Conservation (phyloP, 192 early-diverging fungal species). For the Backusella morwellensis region DNA sequence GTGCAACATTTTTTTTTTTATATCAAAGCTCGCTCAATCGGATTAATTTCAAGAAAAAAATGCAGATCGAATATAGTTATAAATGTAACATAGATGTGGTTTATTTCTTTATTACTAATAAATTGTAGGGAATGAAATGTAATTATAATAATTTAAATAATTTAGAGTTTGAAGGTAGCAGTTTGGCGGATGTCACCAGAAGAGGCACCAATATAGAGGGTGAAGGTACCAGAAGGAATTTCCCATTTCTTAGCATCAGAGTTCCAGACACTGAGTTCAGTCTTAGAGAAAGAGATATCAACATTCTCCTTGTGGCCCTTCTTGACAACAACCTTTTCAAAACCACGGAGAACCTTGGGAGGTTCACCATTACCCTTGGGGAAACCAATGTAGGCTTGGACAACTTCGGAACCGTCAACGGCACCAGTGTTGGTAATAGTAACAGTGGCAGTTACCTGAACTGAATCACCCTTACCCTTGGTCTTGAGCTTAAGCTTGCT, state of each 20-base stretch:
- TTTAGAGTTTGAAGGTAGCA: conserved; percentile 14
- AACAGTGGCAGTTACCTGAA: background rate
- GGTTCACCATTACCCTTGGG: conserved; percentile 42
- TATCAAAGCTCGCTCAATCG: background rate
- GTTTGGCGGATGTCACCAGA: conserved; percentile 44
- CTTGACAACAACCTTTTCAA: conserved; percentile 26
- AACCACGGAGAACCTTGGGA: conserved; percentile 35
- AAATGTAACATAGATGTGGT: background rate
- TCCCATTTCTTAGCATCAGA: conserved; percentile 36
- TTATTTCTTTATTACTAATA: background rate
- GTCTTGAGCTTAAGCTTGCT: conserved; percentile 18
- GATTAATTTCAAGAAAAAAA: background rate
- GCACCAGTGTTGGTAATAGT: conserved; percentile 35
- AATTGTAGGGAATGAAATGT: background rate
- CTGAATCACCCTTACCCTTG: background rate
- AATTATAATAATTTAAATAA: conserved; percentile 3
- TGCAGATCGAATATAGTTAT: background rate
- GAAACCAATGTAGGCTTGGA: conserved; percentile 41
- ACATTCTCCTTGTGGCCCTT: conserved; percentile 26
- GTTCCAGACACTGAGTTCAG: conserved; percentile 53
- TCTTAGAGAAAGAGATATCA: conserved; percentile 31
- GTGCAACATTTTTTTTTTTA: background rate
- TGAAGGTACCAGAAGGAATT: conserved; percentile 46
- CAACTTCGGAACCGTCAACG: conserved; percentile 33
- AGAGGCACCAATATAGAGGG: conserved; percentile 51